Base-by-base conservation (phyloP, 352 stramenopile genomes). In the Globisporangium spiculum region DNA sequence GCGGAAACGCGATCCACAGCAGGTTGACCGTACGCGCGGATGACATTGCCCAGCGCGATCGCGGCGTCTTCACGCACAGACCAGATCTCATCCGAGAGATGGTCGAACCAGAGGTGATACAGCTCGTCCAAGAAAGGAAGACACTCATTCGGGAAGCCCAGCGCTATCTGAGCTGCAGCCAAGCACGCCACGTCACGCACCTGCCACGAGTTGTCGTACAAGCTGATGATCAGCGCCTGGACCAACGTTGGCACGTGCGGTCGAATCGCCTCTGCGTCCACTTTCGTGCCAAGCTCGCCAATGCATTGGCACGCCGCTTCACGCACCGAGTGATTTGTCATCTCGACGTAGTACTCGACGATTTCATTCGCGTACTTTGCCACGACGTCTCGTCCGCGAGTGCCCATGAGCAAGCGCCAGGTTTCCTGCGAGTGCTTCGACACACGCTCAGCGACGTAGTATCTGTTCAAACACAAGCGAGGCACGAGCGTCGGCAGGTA, bases 21-120 rank as follows among this genome's bases (percentile, higher is more conserved):
- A 85, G 93, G 69, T 76, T 83, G 75, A 48, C 81, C 91, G 72
- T 98, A 99, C 1, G 96, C 96, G 38, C 85, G 86, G n/a, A 97
- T 91, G 12, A 91, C 92, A 74, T 98, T 94, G 16, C 94, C 96
- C 32, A 99, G 79, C 20, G 97, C 95, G 20, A 98, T 94, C 14
- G 96, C 96, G 0, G 96, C 96, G 76, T 98, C 94, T 75, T 98
- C 96, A 46, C 97, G 92, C 30, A 99, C 92, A n/a, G 91, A 98
- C 96, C 96, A 99, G 72, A 99, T 98, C 62, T 98, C 90, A 74
- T 99, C 97, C 50, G 95, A 97, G 53, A 99, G 76, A 73, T 99
- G 96, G 60, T 97, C 92, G 41, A 97, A 96, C 96, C 96, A 99
- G 65, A 91, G 65, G 34, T 84, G 79, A 62, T 89, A 92, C 1